phyloP scores from a whole-genome alignment of 441 rosid species.

The Sinapis alba region DNA sequence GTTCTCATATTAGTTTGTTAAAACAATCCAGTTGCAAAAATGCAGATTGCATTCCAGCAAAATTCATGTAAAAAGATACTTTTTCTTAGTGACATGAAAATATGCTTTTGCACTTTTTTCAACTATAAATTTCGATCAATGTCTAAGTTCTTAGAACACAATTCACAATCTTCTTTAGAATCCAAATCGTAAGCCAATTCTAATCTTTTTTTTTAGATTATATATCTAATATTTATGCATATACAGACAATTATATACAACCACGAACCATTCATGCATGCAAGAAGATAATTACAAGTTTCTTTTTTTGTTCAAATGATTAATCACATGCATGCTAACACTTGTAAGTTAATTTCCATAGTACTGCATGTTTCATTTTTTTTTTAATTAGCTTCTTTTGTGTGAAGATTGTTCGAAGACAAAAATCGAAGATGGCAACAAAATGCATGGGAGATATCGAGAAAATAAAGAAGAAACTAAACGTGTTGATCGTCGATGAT shows the following conservation, averaged over 20 bases:
- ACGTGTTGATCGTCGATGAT: conserved; percentile 68
- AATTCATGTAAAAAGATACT: conserved; percentile 24
- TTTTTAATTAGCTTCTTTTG: background rate
- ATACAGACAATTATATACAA: background rate
- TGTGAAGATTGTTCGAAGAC: conserved; percentile 3
- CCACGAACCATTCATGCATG: conserved; percentile 27
- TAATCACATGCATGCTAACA: conserved; percentile 12
- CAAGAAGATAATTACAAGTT: background rate
- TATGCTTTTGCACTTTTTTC: conserved; percentile 23
- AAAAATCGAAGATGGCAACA: conserved; percentile 9
- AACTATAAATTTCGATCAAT: conserved; percentile 23
- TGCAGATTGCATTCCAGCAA: background rate
- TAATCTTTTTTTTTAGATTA: background rate
- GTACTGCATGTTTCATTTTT: background rate
- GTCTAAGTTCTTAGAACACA: conserved; percentile 26
- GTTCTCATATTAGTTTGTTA: conserved; percentile 15
- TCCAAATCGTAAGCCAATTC: conserved; percentile 30
- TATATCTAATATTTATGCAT: background rate
- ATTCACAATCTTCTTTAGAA: conserved; percentile 27
- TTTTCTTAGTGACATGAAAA: conserved; percentile 15
- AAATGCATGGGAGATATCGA: background rate
- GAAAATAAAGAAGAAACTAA: conserved; percentile 17
- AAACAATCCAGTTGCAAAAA: conserved; percentile 5
- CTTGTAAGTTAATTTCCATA: background rate
- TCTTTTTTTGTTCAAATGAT: background rate